Percentiles rank a stretch among this genome's conserved stretches.
Conservation (phyloP, 495 filamentous ascomycete genomes). For the Opeltia flavorubescens region DNA sequence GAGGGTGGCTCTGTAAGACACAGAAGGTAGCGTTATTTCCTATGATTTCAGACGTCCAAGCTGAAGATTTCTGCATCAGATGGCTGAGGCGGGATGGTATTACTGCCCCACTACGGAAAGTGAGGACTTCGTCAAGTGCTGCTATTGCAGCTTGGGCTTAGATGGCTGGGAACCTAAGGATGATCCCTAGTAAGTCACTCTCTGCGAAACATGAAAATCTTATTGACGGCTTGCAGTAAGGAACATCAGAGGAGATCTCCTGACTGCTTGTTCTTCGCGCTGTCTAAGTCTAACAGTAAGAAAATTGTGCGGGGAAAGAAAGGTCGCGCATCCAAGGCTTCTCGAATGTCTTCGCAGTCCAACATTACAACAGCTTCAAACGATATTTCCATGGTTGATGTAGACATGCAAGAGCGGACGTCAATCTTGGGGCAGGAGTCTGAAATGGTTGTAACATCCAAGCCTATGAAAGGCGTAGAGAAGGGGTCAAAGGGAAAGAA, state of each 20-base stretch:
- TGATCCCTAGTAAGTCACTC: conserved; percentile 55
- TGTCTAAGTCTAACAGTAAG: conserved; percentile 37
- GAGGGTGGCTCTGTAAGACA: conserved; percentile 74
- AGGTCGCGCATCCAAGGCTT: conserved; percentile 49
- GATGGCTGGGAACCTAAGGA: conserved; percentile 90
- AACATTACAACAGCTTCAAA: conserved; percentile 38
- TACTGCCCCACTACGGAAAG: conserved; percentile 72
- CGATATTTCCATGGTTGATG: conserved; percentile 30
- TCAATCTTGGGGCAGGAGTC: conserved; percentile 41
- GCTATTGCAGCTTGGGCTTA: conserved; percentile 72
- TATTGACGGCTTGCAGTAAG: conserved; percentile 40
- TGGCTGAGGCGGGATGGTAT: conserved; percentile 85
- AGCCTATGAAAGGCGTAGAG: conserved; percentile 37
- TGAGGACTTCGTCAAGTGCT: conserved; percentile 73
- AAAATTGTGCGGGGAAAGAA: conserved; percentile 34
- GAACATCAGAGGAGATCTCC: conserved; percentile 72
- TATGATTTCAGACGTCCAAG: conserved; percentile 9
- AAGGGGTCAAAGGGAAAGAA: conserved; percentile 39
- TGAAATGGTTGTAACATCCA: conserved; percentile 25
- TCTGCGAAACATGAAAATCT: conserved; percentile 10
- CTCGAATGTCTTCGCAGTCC: conserved; percentile 59
- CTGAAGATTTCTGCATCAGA: conserved; percentile 36
- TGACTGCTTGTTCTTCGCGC: conserved; percentile 69
- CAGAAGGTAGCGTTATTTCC: conserved; percentile 49
- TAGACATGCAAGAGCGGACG: conserved; percentile 47